Evolutionary conservation across 2,329 filamentous ascomycete species (phyloP), one percentile per base, ranked within the genome.

Genomic region (Cladosporium sp.): DNA sequence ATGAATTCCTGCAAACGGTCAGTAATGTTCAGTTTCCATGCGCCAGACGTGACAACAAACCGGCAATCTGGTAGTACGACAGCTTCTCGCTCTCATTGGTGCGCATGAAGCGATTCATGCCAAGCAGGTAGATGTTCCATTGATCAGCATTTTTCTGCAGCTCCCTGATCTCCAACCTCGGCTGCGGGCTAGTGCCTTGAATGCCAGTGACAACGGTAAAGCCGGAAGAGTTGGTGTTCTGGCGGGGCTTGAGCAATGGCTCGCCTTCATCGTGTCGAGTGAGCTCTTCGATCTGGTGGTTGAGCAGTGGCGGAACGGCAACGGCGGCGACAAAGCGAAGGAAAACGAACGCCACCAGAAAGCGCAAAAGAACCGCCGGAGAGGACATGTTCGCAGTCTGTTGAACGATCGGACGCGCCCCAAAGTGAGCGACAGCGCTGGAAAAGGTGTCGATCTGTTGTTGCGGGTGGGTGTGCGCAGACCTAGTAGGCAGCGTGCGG

Each of bases 51-150:
- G 4, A 16, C n/a, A n/a, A 57, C 77, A 53, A 67, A 87, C 88
- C 86, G 53, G 85, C 79, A 59, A 94, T 78, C 61, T 88, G 81
- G 69, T 90, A 94, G 73, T 83, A 93, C 35, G 88, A 92, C 32
- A 85, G 73, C 49, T 76, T 74, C 54, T 81, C 73, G 25, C 74
- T 72, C 68, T 89, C 84, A 55, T 83, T 72, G 50, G 79, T 79
- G 54, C 74, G 78, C 68, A 88, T 83, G 72, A 92, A 82, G 70
- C 83, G 81, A 64, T 80, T 80, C 59, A 93, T 75, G 11, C 84
- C 85, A 42, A 92, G 77, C 20, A 94, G 72, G 66, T 85, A 94
- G 52, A 94, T 69, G 63, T 87, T 88, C 82, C 84, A 89, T 62
- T 79, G 77, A 59, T 88, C 81, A 7, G 76, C 67, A 51, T 87